Percentiles rank a stretch among this genome's conserved stretches.
Conservation (phyloP, 202 grass and related monocot genomes). For the Zizania palustris region DNA sequence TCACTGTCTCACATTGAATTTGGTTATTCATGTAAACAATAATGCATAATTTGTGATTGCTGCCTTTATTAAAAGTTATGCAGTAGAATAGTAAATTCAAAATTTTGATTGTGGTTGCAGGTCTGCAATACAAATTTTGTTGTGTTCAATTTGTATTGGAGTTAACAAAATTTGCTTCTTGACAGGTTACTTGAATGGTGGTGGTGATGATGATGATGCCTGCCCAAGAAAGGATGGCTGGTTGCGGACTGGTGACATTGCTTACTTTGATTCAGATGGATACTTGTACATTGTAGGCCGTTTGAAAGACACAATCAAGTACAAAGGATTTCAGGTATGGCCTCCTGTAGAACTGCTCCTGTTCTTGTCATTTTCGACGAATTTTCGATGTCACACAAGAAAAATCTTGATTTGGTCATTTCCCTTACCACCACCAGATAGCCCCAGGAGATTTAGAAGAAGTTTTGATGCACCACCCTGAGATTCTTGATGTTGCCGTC, state of each 20-base stretch:
- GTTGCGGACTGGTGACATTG: conserved; percentile 81
- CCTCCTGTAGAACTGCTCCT: conserved; percentile 16
- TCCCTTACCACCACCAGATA: conserved; percentile 57
- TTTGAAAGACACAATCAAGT: conserved; percentile 93
- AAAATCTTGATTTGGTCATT: neutral
- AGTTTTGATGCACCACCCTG: conserved; percentile 69
- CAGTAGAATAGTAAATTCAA: too few relatives aligned
- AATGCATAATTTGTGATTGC: too few relatives aligned
- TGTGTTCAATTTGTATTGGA: neutral
- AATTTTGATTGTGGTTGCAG: neutral
- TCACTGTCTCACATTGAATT: neutral
- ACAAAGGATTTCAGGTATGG: conserved; percentile 95
- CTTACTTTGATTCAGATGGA: conserved; percentile 85
- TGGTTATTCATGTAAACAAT: neutral
- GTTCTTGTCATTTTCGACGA: neutral
- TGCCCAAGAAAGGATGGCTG: conserved; percentile 53
- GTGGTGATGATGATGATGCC: conserved; percentile 28
- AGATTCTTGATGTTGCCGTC: conserved; percentile 78
- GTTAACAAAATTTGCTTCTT: conserved; percentile 31
- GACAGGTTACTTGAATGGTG: conserved; percentile 73
- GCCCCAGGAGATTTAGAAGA: conserved; percentile 85
- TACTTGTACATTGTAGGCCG: conserved; percentile 77
- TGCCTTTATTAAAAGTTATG: too few relatives aligned
- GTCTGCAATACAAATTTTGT: neutral
- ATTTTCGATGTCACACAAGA: neutral